phyloP scores from a whole-genome alignment of 129 eudicot genomes.

The Escallonia rubra region DNA sequence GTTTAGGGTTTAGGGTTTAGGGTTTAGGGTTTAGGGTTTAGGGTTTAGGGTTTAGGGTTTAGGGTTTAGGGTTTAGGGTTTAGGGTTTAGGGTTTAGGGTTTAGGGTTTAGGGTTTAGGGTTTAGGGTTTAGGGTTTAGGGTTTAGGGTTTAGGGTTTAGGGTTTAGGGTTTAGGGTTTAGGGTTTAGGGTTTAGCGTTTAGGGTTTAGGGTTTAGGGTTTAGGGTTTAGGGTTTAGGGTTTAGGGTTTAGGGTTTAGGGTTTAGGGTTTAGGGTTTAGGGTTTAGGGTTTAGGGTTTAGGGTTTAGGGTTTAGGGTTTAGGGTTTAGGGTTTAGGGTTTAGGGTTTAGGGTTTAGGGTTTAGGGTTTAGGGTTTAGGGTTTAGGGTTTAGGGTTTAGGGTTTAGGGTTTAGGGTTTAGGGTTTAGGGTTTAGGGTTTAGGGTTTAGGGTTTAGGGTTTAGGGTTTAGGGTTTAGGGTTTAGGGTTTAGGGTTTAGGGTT shows the following conservation, averaged over 20 bases:
- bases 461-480: constrained; percentile 6
- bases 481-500: constrained; percentile 23
- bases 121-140: constrained; percentile 11
- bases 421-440: constrained; percentile 5
- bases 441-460: constrained; percentile 7
- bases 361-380: constrained; percentile 13
- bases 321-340: constrained; percentile 11
- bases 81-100: constrained; percentile 5
- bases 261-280: constrained; percentile 13
- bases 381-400: constrained; percentile 9
- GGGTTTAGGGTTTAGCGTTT: constrained; percentile 13
- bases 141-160: constrained; percentile 16
- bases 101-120: constrained; percentile 4
- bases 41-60: constrained; percentile 11
- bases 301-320: constrained; percentile 6
- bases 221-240: too few species aligned
- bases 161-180: constrained; percentile 13
- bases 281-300: constrained; percentile 6
- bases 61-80: constrained; percentile 5
- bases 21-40: constrained; percentile 13
- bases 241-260: constrained; percentile 8
- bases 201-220: constrained; percentile 9
- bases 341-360: constrained; percentile 11
- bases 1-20: constrained; percentile 13
- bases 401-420: constrained; percentile 5